Conservation (phyloP, 768 basidiomycete species). For the Wakefieldia striispora region DNA sequence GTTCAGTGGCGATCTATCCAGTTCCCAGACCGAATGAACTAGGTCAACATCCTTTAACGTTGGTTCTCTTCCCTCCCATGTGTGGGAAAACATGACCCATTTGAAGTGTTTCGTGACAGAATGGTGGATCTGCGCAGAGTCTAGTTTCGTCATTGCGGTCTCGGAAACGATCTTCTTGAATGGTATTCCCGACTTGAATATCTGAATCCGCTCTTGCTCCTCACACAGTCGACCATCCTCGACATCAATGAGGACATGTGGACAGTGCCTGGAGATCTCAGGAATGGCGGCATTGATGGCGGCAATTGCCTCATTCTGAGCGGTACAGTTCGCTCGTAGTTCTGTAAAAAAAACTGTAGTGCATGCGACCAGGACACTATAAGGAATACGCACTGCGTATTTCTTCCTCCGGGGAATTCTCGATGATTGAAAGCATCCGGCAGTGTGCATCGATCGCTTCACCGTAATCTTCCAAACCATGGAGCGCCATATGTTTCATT, state of each 20-base stretch:
- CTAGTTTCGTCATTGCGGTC: background rate
- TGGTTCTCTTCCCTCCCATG: background rate
- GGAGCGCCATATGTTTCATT: background rate
- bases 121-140: background rate
- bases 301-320: background rate
- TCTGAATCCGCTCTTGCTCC: background rate
- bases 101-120: background rate
- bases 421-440: background rate
- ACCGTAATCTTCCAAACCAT: background rate
- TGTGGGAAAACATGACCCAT: constrained; percentile 1
- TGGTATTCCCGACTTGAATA: background rate
- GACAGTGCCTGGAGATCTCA: background rate
- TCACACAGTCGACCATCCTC: background rate
- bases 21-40: background rate
- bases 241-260: background rate
- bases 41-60: background rate
- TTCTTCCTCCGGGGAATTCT: background rate
- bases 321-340: background rate
- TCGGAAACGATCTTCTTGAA: background rate
- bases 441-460: background rate
- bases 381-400: background rate
- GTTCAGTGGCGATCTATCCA: background rate
- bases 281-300: background rate
- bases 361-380: background rate
- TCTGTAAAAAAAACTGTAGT: background rate